Percentiles rank a stretch among this genome's conserved stretches.
Conservation (phyloP, 164 flowering plant species). For the Aristolochia fimbriata region DNA sequence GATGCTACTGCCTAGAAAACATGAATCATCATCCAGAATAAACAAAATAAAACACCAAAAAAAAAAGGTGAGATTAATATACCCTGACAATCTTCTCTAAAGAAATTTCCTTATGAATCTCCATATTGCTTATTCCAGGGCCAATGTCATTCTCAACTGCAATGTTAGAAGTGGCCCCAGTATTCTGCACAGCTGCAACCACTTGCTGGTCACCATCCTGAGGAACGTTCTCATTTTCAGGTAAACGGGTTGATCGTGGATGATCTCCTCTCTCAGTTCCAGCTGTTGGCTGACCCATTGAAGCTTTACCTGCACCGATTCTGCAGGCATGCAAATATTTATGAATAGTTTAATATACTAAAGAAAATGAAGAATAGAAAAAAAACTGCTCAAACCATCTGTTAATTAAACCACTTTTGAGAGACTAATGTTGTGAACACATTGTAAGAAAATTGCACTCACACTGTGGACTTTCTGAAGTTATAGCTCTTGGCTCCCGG, state of each 20-base stretch:
- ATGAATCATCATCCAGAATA: neutral
- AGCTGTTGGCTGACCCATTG: slow-evolving; percentile 14
- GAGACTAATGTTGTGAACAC: too few relatives aligned
- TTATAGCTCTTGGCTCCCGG: slow-evolving; percentile 68
- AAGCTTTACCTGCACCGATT: slow-evolving; percentile 33
- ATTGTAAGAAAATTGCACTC: slow-evolving; percentile 19
- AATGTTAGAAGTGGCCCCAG: slow-evolving; percentile 14
- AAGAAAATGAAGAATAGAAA: neutral
- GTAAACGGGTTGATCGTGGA: neutral
- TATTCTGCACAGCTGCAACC: slow-evolving; percentile 10
- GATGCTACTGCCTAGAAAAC: neutral
- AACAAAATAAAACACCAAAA: neutral
- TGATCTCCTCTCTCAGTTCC: slow-evolving; percentile 18
- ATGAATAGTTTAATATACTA: neutral
- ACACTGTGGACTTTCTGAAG: slow-evolving; percentile 65
- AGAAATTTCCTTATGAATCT: slow-evolving; percentile 19
- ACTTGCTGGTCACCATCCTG: slow-evolving; percentile 15
- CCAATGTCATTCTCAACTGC: slow-evolving; percentile 17
- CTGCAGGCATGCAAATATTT: neutral
- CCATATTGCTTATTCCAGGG: slow-evolving; percentile 17
- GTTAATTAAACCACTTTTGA: too few relatives aligned
- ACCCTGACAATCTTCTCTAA: slow-evolving; percentile 35
- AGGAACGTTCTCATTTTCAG: slow-evolving; percentile 1
- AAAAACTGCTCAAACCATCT: too few relatives aligned
- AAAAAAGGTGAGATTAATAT: neutral